Base-by-base conservation (phyloP, 176 grass and related monocot genomes). In the Aegilops sharonensis region DNA sequence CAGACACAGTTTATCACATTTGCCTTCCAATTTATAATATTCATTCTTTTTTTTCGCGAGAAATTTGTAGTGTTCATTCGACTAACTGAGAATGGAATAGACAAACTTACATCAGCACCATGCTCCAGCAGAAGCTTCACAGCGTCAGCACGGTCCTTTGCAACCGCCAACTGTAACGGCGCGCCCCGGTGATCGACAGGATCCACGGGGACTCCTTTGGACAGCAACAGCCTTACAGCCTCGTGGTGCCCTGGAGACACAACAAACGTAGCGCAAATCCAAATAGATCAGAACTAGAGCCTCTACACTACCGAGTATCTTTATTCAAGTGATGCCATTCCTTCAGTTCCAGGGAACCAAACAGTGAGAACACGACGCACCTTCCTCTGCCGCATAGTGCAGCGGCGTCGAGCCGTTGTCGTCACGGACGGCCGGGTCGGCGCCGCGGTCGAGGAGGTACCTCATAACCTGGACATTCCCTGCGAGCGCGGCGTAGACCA, bases 51-150 rank as follows among this genome's bases (percentile, higher is more conserved):
- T 50, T 50, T 50, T 50, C 1, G 47, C 13, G 13, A 15, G 47
- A 15, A 50, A 50, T 50, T 50, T 50, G 47, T 50, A 50, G 15
- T 15, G 1, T 50, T 50, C 47, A 50, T 50, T 50, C 4, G 5
- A 40, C 52, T 2, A 37, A 30, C 11, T 14, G 47, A 15, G 13
- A 50, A 54, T 27, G 61, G 71, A 64, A 81, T 24, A 17, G 52
- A 76, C 42, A 50, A 32, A 61, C 80, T 78, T 92, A 92, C 87
- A 74, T 89, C 71, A 8, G 90, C 83, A 13, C 68, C 75, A 85
- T 75, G 69, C 17, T 80, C 70, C 83, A 92, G 75, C 64, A 92
- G 81, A 82, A 89, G 37, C 48, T 40, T 85, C 17, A 85, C 20
- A 39, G 27, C 68, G 35, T 40, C 3, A 30, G 39, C 77, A 20